Percentiles rank a stretch among this genome's conserved stretches.
Conservation (phyloP, 306 rosid genomes). For the Gleditsia sinensis region DNA sequence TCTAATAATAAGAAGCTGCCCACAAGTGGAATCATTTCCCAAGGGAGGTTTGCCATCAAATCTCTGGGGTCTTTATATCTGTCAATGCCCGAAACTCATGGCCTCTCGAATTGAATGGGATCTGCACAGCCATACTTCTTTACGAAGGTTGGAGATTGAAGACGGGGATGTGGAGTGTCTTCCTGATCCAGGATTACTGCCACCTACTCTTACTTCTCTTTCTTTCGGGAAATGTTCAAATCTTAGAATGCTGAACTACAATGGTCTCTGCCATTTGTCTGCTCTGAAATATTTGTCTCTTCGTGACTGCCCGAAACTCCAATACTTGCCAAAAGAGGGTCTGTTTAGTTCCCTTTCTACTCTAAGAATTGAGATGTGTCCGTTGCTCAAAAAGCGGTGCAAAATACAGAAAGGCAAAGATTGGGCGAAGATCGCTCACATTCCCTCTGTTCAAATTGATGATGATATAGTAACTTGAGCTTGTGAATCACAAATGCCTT, state of each 20-base stretch:
- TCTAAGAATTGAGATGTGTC: neutral
- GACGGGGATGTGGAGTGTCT: neutral
- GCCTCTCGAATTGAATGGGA: neutral
- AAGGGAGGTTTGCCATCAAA: neutral
- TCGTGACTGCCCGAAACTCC: neutral
- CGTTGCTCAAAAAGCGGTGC: neutral
- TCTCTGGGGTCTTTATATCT: neutral
- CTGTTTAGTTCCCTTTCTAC: neutral
- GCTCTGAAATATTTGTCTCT: neutral
- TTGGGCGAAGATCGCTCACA: neutral
- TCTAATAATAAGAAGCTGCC: accelerated
- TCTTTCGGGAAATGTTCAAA: neutral
- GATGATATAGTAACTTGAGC: too few relatives aligned
- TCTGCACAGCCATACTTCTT: neutral
- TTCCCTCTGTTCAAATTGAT: neutral
- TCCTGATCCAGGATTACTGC: neutral
- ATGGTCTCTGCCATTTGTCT: neutral
- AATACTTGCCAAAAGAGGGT: neutral
- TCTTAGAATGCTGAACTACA: neutral
- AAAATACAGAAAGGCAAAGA: neutral
- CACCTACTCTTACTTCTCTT: neutral
- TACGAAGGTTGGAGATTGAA: accelerated
- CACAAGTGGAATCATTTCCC: neutral
- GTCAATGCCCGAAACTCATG: neutral
- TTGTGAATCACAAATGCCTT: too few relatives aligned